These are phyloP conservation scores for Salvia hispanica DNA, from an alignment of 257 asterid genomes.

Conservation along the genomic window DNA sequence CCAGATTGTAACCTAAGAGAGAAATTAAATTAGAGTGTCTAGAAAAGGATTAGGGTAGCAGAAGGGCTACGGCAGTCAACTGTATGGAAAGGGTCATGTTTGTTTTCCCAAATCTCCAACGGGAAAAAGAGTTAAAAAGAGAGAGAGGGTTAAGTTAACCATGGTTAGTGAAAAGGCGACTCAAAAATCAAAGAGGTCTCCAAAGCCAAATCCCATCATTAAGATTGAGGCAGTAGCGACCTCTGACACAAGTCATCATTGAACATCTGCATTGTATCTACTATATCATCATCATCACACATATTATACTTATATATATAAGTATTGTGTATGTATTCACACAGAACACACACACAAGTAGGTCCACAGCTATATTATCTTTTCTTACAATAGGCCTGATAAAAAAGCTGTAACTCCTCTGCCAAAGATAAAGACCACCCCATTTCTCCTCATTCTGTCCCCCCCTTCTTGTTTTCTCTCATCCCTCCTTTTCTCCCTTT, in stretches of 20 bases:
- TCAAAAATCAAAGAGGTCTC: constrained; percentile 34
- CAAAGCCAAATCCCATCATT: constrained; percentile 67
- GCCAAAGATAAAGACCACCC: constrained; percentile 55
- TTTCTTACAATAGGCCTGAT: constrained; percentile 37
- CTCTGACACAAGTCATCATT: constrained; percentile 92
- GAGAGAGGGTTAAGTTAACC: neutral
- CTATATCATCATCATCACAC: constrained; percentile 12
- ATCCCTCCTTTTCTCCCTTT: neutral
- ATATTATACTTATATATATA: neutral
- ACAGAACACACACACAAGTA: constrained; percentile 27
- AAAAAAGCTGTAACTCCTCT: constrained; percentile 64
- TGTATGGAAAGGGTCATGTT: neutral
- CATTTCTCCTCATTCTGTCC: constrained; percentile 79
- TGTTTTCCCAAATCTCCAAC: neutral
- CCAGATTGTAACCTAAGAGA: too few relatives aligned
- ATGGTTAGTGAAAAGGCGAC: constrained; percentile 25
- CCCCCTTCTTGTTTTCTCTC: constrained; percentile 44
- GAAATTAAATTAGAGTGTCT: too few relatives aligned
- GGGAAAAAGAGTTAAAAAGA: neutral
- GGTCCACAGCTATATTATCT: constrained; percentile 47
- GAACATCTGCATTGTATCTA: constrained; percentile 55
- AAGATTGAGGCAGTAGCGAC: constrained; percentile 81
- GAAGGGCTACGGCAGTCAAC: neutral
- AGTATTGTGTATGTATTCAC: neutral
- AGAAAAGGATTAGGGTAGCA: too few relatives aligned